Evolutionary conservation across 441 rosid genomes (phyloP).

Genomic region (Pelargonium australe): DNA sequence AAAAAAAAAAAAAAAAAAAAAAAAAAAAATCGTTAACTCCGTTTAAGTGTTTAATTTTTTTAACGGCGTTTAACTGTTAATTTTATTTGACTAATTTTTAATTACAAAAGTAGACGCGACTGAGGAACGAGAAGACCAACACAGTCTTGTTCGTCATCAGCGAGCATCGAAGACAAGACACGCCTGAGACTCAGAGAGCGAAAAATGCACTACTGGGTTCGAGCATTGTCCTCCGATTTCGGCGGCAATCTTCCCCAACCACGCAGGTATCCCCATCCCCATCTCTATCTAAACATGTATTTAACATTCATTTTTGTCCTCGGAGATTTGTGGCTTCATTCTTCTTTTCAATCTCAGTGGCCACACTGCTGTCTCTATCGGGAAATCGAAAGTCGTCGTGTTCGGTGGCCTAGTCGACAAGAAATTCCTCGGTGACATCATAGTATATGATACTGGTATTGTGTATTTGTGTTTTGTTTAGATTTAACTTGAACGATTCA

Average conservation of each 20-base stretch:
- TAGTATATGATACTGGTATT: conserved; percentile 73
- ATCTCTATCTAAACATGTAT: background rate
- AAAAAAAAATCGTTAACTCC: too few relatives aligned
- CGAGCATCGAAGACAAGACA: background rate
- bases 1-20: too few relatives aligned
- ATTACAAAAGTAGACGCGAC: background rate
- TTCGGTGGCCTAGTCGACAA: conserved; percentile 87
- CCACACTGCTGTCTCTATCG: conserved; percentile 68
- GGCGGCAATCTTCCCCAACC: conserved; percentile 65
- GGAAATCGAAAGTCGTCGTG: conserved; percentile 74
- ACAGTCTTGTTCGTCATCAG: background rate
- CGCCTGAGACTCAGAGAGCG: background rate
- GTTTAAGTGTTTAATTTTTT: too few relatives aligned
- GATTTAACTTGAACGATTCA: background rate
- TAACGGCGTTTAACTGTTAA: too few relatives aligned
- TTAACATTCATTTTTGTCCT: background rate
- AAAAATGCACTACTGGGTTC: conserved; percentile 84
- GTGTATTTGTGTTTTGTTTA: background rate
- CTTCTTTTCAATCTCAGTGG: conserved; percentile 47
- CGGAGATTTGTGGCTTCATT: background rate
- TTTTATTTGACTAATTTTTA: too few relatives aligned
- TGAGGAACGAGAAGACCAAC: background rate
- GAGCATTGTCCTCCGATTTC: conserved; percentile 78
- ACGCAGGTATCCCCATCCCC: conserved; percentile 52
- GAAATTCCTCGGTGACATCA: conserved; percentile 64